Conservation (phyloP, 1,284 basidiomycete species). For the Phlebopus sp. region DNA sequence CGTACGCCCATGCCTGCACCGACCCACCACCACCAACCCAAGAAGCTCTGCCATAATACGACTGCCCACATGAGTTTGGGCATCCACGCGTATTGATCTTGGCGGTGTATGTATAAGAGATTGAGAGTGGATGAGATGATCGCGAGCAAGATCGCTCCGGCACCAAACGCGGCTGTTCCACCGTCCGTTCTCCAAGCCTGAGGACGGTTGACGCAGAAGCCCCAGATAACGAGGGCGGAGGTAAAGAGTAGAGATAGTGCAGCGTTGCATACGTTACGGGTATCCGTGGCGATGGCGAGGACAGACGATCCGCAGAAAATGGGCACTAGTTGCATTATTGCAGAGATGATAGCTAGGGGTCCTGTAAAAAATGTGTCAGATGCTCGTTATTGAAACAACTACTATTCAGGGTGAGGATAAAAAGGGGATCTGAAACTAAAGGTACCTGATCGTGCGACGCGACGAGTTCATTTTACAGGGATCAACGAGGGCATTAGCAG, state of each 20-base stretch:
- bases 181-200: constrained; percentile 96
- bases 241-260: constrained; percentile 94
- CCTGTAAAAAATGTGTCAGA: constrained; percentile 38
- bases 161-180: constrained; percentile 93
- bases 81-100: constrained; percentile 84
- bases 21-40: constrained; percentile 98
- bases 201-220: constrained; percentile 83
- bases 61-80: constrained; percentile 84
- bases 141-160: constrained; percentile 76
- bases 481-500: too few relatives aligned
- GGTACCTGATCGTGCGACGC: too few relatives aligned
- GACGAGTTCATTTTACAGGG: too few relatives aligned
- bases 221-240: constrained; percentile 89
- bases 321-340: constrained; percentile 82
- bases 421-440: background rate
- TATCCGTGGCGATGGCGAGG: constrained; percentile 66
- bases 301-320: constrained; percentile 51
- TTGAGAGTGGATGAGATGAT: constrained; percentile 80
- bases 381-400: background rate
- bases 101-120: constrained; percentile 78
- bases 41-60: constrained; percentile 88
- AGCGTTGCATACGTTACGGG: constrained; percentile 94
- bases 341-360: constrained; percentile 84
- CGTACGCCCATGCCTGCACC: constrained; percentile 78
- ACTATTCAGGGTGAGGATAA: background rate